A percentile compares a stretch with the other conserved stretches of the same genome.
Conservation (phyloP, 441 rosid species). For the Syzygium malaccense region DNA sequence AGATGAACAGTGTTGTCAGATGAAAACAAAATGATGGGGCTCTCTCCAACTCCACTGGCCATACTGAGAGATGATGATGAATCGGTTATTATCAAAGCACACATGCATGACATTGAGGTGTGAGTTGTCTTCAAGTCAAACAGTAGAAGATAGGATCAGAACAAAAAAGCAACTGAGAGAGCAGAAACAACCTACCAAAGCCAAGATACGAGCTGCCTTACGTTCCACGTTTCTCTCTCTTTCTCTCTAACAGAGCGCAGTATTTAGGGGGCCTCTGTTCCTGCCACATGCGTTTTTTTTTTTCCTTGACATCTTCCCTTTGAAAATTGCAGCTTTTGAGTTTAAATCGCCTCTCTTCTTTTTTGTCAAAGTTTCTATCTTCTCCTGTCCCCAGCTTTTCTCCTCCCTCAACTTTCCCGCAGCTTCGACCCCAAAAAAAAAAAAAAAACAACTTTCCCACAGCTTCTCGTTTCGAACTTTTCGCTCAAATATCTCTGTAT, state of each 20-base stretch:
- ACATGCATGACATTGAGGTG: not conserved
- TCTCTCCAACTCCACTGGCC: not conserved
- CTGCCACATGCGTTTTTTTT: slow-evolving; percentile 12
- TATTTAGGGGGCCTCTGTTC: slow-evolving; percentile 38
- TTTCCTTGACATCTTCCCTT: slow-evolving; percentile 25
- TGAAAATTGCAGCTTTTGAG: slow-evolving; percentile 16
- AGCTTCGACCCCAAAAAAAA: no score
- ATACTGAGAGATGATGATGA: not conserved
- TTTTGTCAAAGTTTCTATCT: slow-evolving; percentile 2
- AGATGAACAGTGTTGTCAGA: not conserved
- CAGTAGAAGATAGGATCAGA: slow-evolving; percentile 1
- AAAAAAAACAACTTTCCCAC: not conserved
- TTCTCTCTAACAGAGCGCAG: slow-evolving; percentile 16
- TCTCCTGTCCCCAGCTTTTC: not conserved
- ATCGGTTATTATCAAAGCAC: not conserved
- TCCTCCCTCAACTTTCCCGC: slow-evolving; percentile 4
- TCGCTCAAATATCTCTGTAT: not conserved
- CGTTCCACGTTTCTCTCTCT: slow-evolving; percentile 48
- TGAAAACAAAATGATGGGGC: not conserved
- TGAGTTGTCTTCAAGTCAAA: not conserved
- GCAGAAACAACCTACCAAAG: slow-evolving; percentile 29
- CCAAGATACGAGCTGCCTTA: slow-evolving; percentile 27
- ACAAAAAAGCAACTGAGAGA: not conserved
- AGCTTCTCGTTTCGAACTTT: not conserved
- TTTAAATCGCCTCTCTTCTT: slow-evolving; percentile 21